phyloP scores from a whole-genome alignment of 495 filamentous ascomycete species.

The Letharia columbiana region DNA sequence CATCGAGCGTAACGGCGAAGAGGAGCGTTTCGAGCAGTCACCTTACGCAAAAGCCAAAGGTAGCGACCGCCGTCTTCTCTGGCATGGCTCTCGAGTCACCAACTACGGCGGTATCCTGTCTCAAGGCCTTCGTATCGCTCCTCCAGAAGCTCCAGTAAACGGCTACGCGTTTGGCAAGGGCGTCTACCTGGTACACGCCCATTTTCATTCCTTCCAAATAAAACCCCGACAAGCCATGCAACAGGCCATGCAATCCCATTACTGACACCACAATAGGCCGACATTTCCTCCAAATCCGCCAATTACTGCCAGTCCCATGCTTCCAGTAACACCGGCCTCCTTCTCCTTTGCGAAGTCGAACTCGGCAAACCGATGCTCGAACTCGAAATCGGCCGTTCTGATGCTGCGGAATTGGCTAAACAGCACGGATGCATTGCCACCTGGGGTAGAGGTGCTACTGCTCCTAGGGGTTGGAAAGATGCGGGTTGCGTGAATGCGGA shows the following conservation, averaged over 20 bases:
- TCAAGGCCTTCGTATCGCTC: conserved; percentile 79
- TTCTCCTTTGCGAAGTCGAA: conserved; percentile 68
- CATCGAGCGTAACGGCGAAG: conserved; percentile 62
- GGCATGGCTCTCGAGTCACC: conserved; percentile 64
- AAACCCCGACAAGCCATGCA: too few relatives aligned
- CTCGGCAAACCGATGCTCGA: conserved; percentile 57
- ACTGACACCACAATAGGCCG: conserved; percentile 42
- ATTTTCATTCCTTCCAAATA: too few relatives aligned
- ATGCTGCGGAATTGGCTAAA: conserved; percentile 54
- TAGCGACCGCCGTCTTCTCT: conserved; percentile 62
- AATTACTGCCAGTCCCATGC: conserved; percentile 58
- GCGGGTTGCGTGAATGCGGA: conserved; percentile 52
- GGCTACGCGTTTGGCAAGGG: conserved; percentile 75
- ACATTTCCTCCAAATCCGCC: conserved; percentile 70
- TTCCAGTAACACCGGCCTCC: conserved; percentile 50
- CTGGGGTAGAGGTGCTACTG: conserved; percentile 51
- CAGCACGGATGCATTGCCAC: conserved; percentile 53
- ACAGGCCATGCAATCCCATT: too few relatives aligned
- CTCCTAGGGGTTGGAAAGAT: conserved; percentile 66
- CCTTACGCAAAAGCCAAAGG: conserved; percentile 33
- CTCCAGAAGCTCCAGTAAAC: conserved; percentile 67
- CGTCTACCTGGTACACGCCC: not conserved
- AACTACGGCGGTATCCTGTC: conserved; percentile 79
- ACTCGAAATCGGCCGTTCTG: conserved; percentile 19
- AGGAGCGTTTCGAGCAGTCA: conserved; percentile 50